These are phyloP conservation scores for Papilionanthe hybrid DNA, from an alignment of 116 monocot species.

Conservation along the genomic window DNA sequence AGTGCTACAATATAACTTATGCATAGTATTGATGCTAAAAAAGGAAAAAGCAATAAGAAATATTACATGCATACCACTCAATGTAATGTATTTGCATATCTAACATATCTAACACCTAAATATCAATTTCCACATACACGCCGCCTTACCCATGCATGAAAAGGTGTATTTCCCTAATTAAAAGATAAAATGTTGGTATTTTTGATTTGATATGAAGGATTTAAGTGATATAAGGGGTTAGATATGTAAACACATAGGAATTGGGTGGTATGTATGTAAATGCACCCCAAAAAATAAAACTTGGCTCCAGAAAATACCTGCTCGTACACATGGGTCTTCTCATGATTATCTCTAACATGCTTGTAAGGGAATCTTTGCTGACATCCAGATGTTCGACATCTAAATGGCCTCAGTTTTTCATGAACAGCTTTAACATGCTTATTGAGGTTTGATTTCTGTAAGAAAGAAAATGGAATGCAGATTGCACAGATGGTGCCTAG, in stretches of 20 bases:
- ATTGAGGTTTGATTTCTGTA: conserved; percentile 81
- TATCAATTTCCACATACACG: too few relatives aligned
- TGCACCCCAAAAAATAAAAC: background rate
- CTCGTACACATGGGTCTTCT: conserved; percentile 50
- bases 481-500: background rate
- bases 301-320: conserved; percentile 31
- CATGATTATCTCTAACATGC: conserved; percentile 80
- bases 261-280: too few relatives aligned
- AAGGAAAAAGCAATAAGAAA: background rate
- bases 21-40: background rate
- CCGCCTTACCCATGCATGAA: too few relatives aligned
- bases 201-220: too few relatives aligned
- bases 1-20: background rate
- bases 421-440: conserved; percentile 71
- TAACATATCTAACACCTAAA: too few relatives aligned
- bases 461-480: background rate
- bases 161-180: too few relatives aligned
- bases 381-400: conserved; percentile 58
- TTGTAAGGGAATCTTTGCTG: conserved; percentile 58
- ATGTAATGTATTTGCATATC: too few relatives aligned
- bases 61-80: too few relatives aligned
- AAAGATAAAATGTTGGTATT: too few relatives aligned
- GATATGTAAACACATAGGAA: too few relatives aligned
- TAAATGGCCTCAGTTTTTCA: conserved; percentile 50
- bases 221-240: too few relatives aligned